Evolutionary conservation across 2,329 filamentous ascomycete species (phyloP).

Genomic region (Fusarium sp.): DNA sequence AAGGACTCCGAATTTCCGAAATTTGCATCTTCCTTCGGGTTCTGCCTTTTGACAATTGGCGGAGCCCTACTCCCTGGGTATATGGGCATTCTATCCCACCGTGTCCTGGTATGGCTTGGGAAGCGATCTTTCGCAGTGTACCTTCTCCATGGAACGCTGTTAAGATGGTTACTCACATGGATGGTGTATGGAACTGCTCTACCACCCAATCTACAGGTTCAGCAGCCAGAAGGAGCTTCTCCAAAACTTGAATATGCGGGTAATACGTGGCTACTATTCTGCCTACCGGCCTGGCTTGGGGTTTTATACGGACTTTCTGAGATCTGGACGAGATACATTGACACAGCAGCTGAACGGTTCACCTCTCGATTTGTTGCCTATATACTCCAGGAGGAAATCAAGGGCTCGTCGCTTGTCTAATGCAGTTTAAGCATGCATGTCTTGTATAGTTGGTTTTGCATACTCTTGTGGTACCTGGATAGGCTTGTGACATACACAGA

Average conservation of each 20-base stretch:
- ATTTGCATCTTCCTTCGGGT: not conserved
- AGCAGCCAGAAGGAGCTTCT: not conserved
- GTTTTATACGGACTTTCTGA: not conserved
- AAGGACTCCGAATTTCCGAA: not conserved
- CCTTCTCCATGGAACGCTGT: not conserved
- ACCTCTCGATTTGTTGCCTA: not conserved
- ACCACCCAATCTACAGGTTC: not conserved
- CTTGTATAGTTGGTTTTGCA: too few species aligned
- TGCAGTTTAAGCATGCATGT: rapidly evolving
- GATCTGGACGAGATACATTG: not conserved
- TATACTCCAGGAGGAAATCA: not conserved
- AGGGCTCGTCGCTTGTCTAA: not conserved
- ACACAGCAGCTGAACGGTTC: not conserved
- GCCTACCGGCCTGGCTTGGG: not conserved
- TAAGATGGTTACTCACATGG: not conserved
- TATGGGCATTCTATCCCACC: not conserved
- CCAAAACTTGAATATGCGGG: not conserved
- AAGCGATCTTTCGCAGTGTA: not conserved
- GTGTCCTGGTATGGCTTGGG: not conserved
- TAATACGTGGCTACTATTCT: not conserved
- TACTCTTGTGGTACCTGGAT: not conserved
- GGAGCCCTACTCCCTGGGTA: not conserved
- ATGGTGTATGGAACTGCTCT: not conserved
- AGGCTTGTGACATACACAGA: too few species aligned
- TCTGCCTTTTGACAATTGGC: not conserved